A percentile compares a stretch with the other conserved stretches of the same genome.
Conservation (phyloP, 495 filamentous ascomycete species). For the Cercophora newfieldiana region DNA sequence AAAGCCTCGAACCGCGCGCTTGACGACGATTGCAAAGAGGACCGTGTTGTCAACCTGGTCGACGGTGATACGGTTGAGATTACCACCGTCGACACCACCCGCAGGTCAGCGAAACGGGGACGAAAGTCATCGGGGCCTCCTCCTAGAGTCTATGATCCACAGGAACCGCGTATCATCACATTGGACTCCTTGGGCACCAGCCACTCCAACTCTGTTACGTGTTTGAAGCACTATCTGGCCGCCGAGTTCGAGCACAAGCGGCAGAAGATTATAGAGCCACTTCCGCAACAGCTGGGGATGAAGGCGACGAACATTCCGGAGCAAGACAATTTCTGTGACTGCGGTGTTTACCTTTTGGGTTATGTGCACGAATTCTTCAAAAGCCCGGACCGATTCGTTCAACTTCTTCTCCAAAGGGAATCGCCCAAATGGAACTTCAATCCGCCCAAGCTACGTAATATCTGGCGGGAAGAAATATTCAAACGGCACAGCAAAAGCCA, state of each 20-base stretch:
- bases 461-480: slow-evolving; percentile 42
- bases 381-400: slow-evolving; percentile 62
- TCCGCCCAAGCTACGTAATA: slow-evolving; percentile 35
- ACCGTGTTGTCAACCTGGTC: slow-evolving; percentile 20
- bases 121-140: slow-evolving; percentile 27
- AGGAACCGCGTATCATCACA: slow-evolving; percentile 72
- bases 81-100: neutral
- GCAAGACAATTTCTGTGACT: slow-evolving; percentile 86
- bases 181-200: slow-evolving; percentile 75
- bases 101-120: slow-evolving; percentile 19
- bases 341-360: slow-evolving; percentile 79
- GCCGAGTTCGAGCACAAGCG: slow-evolving; percentile 69
- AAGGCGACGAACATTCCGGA: slow-evolving; percentile 69
- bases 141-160: slow-evolving; percentile 38
- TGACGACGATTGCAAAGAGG: slow-evolving; percentile 3
- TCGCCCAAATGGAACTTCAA: slow-evolving; percentile 38
- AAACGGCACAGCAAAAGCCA: slow-evolving; percentile 37
- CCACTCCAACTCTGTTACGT: slow-evolving; percentile 61
- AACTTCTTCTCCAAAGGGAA: slow-evolving; percentile 34
- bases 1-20: slow-evolving; percentile 20
- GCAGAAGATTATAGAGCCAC: slow-evolving; percentile 56
- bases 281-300: slow-evolving; percentile 57
- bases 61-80: slow-evolving; percentile 10
- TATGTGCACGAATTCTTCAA: slow-evolving; percentile 80
- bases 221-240: slow-evolving; percentile 74